phyloP scores from a whole-genome alignment of 345 rosid species.

The Brassica napus region DNA sequence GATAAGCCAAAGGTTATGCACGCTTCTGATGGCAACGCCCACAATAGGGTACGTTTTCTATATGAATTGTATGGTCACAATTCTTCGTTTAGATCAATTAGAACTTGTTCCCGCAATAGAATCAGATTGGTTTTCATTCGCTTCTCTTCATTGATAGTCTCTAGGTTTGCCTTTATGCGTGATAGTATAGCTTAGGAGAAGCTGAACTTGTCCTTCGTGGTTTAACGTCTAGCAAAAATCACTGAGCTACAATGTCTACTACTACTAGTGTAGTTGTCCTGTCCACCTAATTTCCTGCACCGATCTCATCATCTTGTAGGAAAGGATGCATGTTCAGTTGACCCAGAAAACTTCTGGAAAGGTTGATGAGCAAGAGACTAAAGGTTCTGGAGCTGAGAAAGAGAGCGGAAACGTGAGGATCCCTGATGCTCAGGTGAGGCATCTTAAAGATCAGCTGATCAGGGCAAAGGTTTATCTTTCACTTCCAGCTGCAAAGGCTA shows the following conservation, averaged over 20 bases:
- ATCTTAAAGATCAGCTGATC: constrained; percentile 89
- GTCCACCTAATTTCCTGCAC: background rate
- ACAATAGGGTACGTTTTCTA: constrained; percentile 40
- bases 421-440: constrained; percentile 68
- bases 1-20: constrained; percentile 18
- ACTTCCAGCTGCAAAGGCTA: constrained; percentile 70
- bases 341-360: constrained; percentile 40
- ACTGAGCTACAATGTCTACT: too few species aligned
- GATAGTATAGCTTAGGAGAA: background rate
- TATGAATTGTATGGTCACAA: background rate
- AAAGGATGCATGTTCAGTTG: constrained; percentile 36
- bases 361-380: constrained; percentile 39
- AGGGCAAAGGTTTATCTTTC: constrained; percentile 88
- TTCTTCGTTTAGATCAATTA: constrained; percentile 1
- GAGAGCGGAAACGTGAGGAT: constrained; percentile 40
- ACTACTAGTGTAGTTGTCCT: background rate
- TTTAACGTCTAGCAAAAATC: too few species aligned
- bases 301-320: constrained; percentile 33
- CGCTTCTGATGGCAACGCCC: constrained; percentile 18
- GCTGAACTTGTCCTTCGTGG: background rate
- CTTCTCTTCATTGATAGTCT: background rate
- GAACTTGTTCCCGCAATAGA: background rate
- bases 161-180: background rate
- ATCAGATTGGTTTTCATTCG: constrained; percentile 1
- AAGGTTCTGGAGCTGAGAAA: constrained; percentile 40